Evolutionary conservation across 306 rosid species (phyloP).

Genomic region (Mimosa pudica): DNA sequence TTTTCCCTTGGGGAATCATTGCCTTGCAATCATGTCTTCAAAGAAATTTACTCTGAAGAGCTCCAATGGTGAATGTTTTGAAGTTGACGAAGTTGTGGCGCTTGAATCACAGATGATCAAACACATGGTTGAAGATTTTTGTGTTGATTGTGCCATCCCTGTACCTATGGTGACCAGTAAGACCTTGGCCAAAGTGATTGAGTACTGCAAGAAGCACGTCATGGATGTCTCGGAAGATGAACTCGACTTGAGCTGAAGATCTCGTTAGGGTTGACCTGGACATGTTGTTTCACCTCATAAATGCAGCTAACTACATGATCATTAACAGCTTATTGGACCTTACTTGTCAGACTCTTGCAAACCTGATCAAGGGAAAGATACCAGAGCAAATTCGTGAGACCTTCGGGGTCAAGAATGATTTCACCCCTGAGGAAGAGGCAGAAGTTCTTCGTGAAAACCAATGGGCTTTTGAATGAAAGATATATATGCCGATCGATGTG

Average conservation of each 20-base stretch:
- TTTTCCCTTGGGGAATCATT: background rate
- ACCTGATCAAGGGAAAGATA: conserved; percentile 75
- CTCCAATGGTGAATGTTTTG: conserved; percentile 74
- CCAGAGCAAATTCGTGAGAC: conserved; percentile 70
- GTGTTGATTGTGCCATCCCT: conserved; percentile 73
- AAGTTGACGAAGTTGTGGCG: conserved; percentile 31
- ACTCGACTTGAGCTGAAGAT: conserved; percentile 62
- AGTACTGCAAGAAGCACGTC: conserved; percentile 76
- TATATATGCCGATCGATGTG: background rate
- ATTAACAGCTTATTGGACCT: conserved; percentile 69
- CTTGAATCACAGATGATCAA: conserved; percentile 75
- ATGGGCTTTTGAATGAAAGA: conserved; percentile 62
- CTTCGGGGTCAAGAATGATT: conserved; percentile 68
- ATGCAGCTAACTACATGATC: conserved; percentile 72
- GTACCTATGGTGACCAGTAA: conserved; percentile 75
- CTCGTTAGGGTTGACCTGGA: conserved; percentile 80
- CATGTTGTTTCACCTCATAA: conserved; percentile 74
- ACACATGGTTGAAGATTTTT: conserved; percentile 75
- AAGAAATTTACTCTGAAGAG: conserved; percentile 67
- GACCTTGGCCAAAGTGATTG: conserved; percentile 79
- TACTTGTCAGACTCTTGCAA: conserved; percentile 68
- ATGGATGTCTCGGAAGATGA: conserved; percentile 55
- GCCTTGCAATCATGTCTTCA: conserved; percentile 37
- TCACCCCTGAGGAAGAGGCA: conserved; percentile 67
- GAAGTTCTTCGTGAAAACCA: conserved; percentile 73